Conservation (phyloP, 768 basidiomycete species). For the Lentinula raphanica region DNA sequence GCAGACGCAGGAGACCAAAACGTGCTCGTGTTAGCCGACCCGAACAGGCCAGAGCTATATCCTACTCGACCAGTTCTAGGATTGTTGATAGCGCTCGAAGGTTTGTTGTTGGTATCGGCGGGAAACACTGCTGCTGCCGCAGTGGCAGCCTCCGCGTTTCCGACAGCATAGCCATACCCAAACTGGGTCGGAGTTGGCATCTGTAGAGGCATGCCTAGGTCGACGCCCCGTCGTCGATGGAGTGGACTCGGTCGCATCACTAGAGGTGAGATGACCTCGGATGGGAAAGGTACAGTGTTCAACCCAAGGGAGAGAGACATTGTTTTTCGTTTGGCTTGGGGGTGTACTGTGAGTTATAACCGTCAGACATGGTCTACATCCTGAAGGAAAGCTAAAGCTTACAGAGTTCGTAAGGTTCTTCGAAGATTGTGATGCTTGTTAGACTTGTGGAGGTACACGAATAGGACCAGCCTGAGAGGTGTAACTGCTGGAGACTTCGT, state of each 20-base stretch:
- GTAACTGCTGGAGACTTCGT: background rate
- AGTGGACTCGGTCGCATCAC: background rate
- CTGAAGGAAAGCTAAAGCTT: no score
- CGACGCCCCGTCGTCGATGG: background rate
- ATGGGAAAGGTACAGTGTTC: conserved; percentile 2
- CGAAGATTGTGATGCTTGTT: background rate
- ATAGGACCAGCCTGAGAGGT: background rate
- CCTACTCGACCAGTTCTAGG: background rate
- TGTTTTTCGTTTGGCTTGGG: background rate
- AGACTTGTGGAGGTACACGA: background rate
- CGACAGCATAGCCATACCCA: background rate
- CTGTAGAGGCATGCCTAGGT: background rate
- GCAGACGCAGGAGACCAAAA: conserved; percentile 5
- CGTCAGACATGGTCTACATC: background rate
- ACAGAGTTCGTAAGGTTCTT: no score
- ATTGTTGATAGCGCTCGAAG: background rate
- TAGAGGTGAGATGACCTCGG: background rate
- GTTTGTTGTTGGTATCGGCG: background rate
- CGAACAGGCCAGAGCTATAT: background rate
- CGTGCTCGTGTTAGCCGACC: background rate
- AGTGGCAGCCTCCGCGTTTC: background rate
- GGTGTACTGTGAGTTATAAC: background rate
- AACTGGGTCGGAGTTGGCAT: conserved; percentile 2
- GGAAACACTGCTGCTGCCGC: background rate
- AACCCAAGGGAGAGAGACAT: background rate